These are phyloP conservation scores for Albophoma yamanashiensis DNA, from an alignment of 2,329 filamentous ascomycete species.

Conservation along the genomic window DNA sequence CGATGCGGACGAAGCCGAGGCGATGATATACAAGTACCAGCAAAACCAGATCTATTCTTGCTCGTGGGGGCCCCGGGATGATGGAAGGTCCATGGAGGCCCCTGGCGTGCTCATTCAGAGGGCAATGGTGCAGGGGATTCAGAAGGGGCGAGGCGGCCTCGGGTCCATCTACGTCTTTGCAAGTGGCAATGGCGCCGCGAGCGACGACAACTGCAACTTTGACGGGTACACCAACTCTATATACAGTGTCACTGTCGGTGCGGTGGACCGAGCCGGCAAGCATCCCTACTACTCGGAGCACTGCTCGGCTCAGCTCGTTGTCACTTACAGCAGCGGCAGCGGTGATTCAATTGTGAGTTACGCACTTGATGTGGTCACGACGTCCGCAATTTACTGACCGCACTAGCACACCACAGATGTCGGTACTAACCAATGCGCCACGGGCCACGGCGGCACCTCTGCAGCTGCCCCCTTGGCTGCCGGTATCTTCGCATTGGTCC, in stretches of 20 bases:
- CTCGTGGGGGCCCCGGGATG: slow-evolving; percentile 95
- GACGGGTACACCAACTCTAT: slow-evolving; percentile 99
- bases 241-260: slow-evolving; percentile 94
- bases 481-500: slow-evolving; percentile 80
- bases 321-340: slow-evolving; percentile 90
- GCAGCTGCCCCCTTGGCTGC: slow-evolving; percentile 89
- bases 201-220: slow-evolving; percentile 96
- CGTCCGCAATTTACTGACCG: slow-evolving; percentile 1
- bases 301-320: slow-evolving; percentile 89
- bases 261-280: slow-evolving; percentile 74
- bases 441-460: slow-evolving; percentile 84
- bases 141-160: slow-evolving; percentile 71
- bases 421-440: slow-evolving; percentile 68
- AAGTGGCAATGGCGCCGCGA: slow-evolving; percentile 76
- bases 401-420: slow-evolving; percentile 83
- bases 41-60: slow-evolving; percentile 97
- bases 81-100: slow-evolving; percentile 87
- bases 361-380: background rate
- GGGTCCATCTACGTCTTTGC: slow-evolving; percentile 96
- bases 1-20: slow-evolving; percentile 83
- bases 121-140: slow-evolving; percentile 86
- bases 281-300: slow-evolving; percentile 96
- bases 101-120: slow-evolving; percentile 79
- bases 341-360: slow-evolving; percentile 65
- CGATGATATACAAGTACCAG: slow-evolving; percentile 86